Evolutionary conservation across 768 basidiomycete genomes (phyloP).

Genomic region (Daedalea quercina): DNA sequence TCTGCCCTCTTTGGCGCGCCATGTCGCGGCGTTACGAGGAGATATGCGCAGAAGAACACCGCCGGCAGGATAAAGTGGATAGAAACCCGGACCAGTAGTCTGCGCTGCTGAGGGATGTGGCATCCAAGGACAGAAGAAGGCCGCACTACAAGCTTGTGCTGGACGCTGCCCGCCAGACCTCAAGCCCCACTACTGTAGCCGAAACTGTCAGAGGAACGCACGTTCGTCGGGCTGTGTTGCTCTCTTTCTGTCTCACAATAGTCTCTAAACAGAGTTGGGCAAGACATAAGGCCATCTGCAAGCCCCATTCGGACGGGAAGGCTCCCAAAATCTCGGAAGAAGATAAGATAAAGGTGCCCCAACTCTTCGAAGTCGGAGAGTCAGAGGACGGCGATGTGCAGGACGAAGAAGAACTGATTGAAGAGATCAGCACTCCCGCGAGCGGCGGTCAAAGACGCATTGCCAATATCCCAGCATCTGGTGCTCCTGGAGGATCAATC

Average conservation of each 20-base stretch:
- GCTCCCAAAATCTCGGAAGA: background rate
- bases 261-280: background rate
- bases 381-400: background rate
- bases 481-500: background rate
- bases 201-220: constrained; percentile 13
- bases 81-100: constrained; percentile 8
- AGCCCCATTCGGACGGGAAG: background rate
- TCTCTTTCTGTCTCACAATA: too few species aligned
- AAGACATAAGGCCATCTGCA: constrained; percentile 1
- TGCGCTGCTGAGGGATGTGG: constrained; percentile 16
- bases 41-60: background rate
- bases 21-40: background rate
- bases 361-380: background rate
- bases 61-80: constrained; percentile 4
- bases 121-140: constrained; percentile 10
- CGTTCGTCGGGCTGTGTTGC: background rate
- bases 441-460: background rate
- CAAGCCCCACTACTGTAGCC: constrained; percentile 18
- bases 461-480: background rate
- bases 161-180: constrained; percentile 10
- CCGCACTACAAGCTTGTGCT: constrained; percentile 8
- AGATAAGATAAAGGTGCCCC: background rate
- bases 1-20: constrained; percentile 1
- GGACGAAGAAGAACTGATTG: background rate
- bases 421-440: background rate